These are phyloP conservation scores for Tuber melanosporum DNA, from an alignment of 495 filamentous ascomycete genomes.

Conservation along the genomic window DNA sequence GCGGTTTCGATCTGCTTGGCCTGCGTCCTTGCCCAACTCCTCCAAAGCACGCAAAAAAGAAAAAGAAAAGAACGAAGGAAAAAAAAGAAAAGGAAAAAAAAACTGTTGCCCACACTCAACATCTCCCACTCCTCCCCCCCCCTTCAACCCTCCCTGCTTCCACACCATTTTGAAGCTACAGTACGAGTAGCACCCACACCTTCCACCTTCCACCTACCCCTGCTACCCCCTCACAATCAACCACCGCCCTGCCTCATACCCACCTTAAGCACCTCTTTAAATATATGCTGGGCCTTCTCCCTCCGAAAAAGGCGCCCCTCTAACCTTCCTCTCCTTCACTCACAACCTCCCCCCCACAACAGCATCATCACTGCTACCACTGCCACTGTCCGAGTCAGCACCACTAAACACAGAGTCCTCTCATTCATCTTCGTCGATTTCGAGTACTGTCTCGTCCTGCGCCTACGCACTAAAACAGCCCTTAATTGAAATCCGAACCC, in stretches of 20 bases:
- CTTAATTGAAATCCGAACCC: background rate
- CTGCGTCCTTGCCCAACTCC: slow-evolving; percentile 32
- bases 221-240: background rate
- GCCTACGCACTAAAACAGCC: background rate
- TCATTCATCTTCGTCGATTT: slow-evolving; percentile 1
- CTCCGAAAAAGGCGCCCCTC: slow-evolving; percentile 20
- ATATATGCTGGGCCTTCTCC: slow-evolving; percentile 28
- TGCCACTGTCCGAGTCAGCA: background rate
- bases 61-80: background rate
- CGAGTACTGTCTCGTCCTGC: background rate
- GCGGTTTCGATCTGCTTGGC: slow-evolving; percentile 26
- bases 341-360: background rate
- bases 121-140: slow-evolving; percentile 15
- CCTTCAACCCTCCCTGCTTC: slow-evolving; percentile 11
- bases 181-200: background rate
- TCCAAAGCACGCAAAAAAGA: slow-evolving; percentile 21
- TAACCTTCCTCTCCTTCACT: slow-evolving; percentile 25
- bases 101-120: background rate
- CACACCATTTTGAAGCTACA: background rate
- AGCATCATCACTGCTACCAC: slow-evolving; percentile 5
- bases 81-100: background rate
- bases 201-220: slow-evolving; percentile 21
- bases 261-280: slow-evolving; percentile 14
- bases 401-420: background rate
- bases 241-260: slow-evolving; percentile 15